Evolutionary conservation across 352 stramenopile genomes (phyloP), one percentile per base, ranked within the genome.

Genomic region (Hyaloperonospora arabidopsidis): DNA sequence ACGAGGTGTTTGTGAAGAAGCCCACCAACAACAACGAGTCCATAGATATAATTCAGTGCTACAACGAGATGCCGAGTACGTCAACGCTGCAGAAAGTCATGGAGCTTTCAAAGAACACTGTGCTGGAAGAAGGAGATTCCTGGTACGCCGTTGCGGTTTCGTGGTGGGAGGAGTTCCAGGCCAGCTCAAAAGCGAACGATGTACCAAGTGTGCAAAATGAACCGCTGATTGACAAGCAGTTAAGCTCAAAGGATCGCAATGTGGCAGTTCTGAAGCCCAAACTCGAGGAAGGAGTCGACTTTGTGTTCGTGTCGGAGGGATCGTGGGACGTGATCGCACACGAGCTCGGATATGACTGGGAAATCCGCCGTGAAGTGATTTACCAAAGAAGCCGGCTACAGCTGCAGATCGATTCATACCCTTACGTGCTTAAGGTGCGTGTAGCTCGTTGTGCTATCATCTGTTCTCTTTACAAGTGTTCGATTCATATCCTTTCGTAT

Each of bases 121-220:
- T 45, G 10, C 52, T 65, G 10, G 58, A 65, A 23, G 47, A 65
- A 53, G 58, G 58, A 18, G 44, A 58, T 4, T 21, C 47, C 14
- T 66, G 60, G 54, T 63, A 59, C 25, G 60, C 50, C 11, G 45
- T 74, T 10, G 45, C 57, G 38, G 55, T 38, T 13, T 17, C 57
- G 10, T 74, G 65, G 57, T 59, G 57, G 35, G 15, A 63, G 5
- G 14, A 40, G 3, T 68, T 65, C 41, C 56, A 61, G 32, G 44
- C 49, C 15, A 45, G 28, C 14, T 19, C 36, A 1, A 35, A 28
- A 18, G 39, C 54, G 11, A 17, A 45, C 29, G 50, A 46, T 21
- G 52, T 44, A 10, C 34, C 59, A 7, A 54, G 19, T 17, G 52
- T 70, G 2, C 18, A 11, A 34, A 73, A 67, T 38, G 57, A 54